Percentiles rank a stretch among this genome's conserved stretches.
phyloP scores from a whole-genome alignment of 2,329 filamentous ascomycete species.

The Diaporthe destruens region DNA sequence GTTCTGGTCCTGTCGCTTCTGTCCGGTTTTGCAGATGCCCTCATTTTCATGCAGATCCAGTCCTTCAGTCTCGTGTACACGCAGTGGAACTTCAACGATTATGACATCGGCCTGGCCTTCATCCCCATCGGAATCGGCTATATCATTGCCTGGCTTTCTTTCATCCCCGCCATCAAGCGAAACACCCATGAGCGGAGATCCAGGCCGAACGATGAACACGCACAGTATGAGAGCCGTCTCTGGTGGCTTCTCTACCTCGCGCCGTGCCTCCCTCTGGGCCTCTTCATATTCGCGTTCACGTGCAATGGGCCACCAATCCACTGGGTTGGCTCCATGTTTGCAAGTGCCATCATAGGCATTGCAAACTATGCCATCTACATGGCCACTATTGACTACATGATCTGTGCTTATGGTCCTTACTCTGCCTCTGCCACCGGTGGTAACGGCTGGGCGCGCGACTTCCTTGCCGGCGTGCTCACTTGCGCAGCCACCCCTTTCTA shows the following conservation, averaged over 20 bases:
- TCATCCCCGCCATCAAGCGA: slow-evolving; percentile 68
- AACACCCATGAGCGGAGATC: slow-evolving; percentile 64
- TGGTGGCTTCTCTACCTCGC: slow-evolving; percentile 74
- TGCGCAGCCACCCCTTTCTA: slow-evolving; percentile 76
- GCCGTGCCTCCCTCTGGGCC: slow-evolving; percentile 72
- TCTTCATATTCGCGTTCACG: slow-evolving; percentile 79
- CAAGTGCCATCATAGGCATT: slow-evolving; percentile 75
- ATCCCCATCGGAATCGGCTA: slow-evolving; percentile 77
- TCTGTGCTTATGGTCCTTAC: slow-evolving; percentile 79
- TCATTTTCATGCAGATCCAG: slow-evolving; percentile 84
- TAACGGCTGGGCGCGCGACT: slow-evolving; percentile 80
- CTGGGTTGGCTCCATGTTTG: slow-evolving; percentile 78
- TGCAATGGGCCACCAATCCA: slow-evolving; percentile 72
- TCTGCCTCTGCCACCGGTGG: slow-evolving; percentile 81
- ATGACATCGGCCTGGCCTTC: slow-evolving; percentile 71
- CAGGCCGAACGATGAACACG: slow-evolving; percentile 66
- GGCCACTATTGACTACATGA: slow-evolving; percentile 83
- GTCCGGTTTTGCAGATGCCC: slow-evolving; percentile 78
- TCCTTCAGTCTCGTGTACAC: slow-evolving; percentile 76
- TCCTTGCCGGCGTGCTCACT: slow-evolving; percentile 79
- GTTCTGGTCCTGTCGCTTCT: slow-evolving; percentile 78
- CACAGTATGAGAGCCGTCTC: slow-evolving; percentile 78
- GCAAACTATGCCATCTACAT: slow-evolving; percentile 79
- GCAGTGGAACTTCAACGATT: slow-evolving; percentile 73
- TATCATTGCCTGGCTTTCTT: slow-evolving; percentile 69